Conservation (phyloP, 768 basidiomycete genomes). For the Suillus plorans region DNA sequence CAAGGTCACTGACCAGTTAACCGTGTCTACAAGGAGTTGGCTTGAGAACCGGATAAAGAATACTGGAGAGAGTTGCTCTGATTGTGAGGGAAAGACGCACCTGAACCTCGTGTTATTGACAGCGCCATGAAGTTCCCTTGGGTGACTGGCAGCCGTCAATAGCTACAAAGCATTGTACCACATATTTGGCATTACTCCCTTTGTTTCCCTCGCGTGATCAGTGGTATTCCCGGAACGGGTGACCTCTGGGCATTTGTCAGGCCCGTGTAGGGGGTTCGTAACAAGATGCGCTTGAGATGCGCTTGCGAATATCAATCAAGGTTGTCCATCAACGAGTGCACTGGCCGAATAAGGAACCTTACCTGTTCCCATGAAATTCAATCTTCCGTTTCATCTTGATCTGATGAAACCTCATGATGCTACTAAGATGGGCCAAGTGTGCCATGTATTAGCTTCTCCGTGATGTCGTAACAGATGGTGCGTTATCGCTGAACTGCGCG, state of each 20-base stretch:
- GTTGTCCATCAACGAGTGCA: constrained; percentile 10
- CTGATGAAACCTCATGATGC: constrained; percentile 14
- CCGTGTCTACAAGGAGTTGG: constrained; percentile 26
- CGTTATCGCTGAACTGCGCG: constrained; percentile 10
- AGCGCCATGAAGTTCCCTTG: constrained; percentile 32
- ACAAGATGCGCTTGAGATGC: constrained; percentile 9
- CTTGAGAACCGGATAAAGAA: constrained; percentile 22
- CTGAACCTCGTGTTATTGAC: constrained; percentile 31
- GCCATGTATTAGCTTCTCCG: constrained; percentile 8
- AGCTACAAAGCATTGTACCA: constrained; percentile 26
- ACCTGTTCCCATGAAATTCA: constrained; percentile 14
- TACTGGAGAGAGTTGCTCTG: constrained; percentile 14
- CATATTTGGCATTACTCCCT: constrained; percentile 29
- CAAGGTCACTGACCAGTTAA: constrained; percentile 7
- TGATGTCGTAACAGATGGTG: constrained; percentile 22
- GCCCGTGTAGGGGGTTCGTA: constrained; percentile 20
- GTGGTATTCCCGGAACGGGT: constrained; percentile 16
- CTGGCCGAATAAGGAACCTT: constrained; percentile 16
- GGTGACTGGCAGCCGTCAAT: constrained; percentile 27
- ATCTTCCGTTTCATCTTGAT: constrained; percentile 5
- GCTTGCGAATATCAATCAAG: constrained; percentile 8
- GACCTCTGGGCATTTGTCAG: constrained; percentile 12
- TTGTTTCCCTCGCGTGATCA: constrained; percentile 23
- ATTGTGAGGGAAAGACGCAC: constrained; percentile 27
- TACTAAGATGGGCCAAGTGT: constrained; percentile 7